Conservation (phyloP, 2,329 filamentous ascomycete genomes). For the Pseudocercospora fuligena region DNA sequence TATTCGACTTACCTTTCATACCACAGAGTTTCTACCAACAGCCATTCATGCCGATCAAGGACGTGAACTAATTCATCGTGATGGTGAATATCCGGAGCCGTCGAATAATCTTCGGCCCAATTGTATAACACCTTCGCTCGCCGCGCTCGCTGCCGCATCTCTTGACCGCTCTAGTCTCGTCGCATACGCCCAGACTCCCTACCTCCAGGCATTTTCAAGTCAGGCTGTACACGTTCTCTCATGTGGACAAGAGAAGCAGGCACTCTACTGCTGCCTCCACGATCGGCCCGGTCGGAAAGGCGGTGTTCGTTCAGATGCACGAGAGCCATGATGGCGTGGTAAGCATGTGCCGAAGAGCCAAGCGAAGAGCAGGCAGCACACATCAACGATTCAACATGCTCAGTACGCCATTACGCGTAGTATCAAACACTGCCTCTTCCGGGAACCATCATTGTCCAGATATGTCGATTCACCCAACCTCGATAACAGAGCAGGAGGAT, state of each 20-base stretch:
- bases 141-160: neutral
- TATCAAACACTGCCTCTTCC: neutral
- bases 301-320: neutral
- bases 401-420: neutral
- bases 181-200: neutral
- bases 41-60: neutral
- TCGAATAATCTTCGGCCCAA: neutral
- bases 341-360: neutral
- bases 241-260: neutral
- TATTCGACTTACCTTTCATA: neutral
- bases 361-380: neutral
- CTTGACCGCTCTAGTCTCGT: neutral
- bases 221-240: too few species aligned
- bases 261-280: neutral
- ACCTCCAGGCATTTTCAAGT: neutral
- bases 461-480: neutral
- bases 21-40: neutral
- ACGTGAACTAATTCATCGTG: neutral
- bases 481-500: neutral
- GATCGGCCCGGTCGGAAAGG: neutral
- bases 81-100: neutral
- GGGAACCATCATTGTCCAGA: neutral
- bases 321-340: neutral
- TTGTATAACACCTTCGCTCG: neutral
- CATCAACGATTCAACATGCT: neutral